A percentile compares a stretch with the other conserved stretches of the same genome.
phyloP scores from a whole-genome alignment of 176 grass and related monocot genomes.

The Hordeum marinum region DNA sequence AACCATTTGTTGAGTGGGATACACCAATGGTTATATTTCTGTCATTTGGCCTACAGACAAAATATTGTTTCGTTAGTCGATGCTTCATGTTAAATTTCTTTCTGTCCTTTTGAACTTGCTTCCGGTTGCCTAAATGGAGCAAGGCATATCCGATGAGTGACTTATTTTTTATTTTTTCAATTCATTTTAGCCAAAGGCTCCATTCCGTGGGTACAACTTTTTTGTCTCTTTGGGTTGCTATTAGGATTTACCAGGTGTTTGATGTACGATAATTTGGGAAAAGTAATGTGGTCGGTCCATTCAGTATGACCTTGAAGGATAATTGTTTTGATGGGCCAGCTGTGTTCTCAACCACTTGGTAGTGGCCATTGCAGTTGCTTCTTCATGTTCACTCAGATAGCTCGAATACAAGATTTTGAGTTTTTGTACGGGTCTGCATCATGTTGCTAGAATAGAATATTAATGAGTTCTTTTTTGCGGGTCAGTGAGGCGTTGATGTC shows the following conservation, averaged over 20 bases:
- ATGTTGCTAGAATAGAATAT: constrained; percentile 8
- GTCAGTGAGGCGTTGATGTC: neutral
- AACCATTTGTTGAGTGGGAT: constrained; percentile 6
- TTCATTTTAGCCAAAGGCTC: neutral
- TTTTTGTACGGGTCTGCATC: neutral
- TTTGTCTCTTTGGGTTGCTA: too few relatives aligned
- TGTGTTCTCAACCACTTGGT: neutral
- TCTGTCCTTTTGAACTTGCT: neutral
- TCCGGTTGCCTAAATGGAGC: neutral
- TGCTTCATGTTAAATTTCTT: neutral
- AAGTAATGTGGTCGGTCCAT: neutral
- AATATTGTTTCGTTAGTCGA: neutral
- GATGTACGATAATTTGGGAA: neutral
- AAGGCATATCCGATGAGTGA: neutral
- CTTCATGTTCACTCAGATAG: neutral
- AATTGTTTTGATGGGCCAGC: neutral
- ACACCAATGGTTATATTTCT: neutral
- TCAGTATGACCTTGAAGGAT: neutral
- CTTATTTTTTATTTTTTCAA: neutral
- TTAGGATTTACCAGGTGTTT: neutral
- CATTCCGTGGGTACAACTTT: neutral
- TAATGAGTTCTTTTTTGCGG: neutral
- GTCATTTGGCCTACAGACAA: neutral
- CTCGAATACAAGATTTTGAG: constrained; percentile 10
- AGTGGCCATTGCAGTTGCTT: neutral